These are phyloP conservation scores for Raffaelea arxii DNA, from an alignment of 2,329 filamentous ascomycete genomes.

Conservation along the genomic window DNA sequence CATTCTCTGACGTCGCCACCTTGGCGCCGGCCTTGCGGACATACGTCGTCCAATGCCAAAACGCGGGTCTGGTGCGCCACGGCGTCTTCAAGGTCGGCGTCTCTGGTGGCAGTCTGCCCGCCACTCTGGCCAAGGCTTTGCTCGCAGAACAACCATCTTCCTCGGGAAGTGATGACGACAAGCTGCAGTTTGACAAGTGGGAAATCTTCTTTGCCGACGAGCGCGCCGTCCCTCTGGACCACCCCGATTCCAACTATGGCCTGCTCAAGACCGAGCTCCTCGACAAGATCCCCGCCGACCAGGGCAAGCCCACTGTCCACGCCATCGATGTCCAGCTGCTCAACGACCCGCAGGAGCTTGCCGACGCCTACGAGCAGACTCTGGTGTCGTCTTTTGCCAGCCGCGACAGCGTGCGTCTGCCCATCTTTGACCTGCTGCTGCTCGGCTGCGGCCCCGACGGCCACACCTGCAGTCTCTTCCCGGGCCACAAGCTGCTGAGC, in stretches of 20 bases:
- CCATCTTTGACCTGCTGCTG: slow-evolving; percentile 88
- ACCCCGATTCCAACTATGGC: slow-evolving; percentile 89
- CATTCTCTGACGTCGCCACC: slow-evolving; percentile 59
- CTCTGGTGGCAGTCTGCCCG: slow-evolving; percentile 86
- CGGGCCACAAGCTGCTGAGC: slow-evolving; percentile 74
- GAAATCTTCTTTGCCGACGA: slow-evolving; percentile 99
- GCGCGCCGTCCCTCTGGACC: slow-evolving; percentile 82
- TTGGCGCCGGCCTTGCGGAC: slow-evolving; percentile 70
- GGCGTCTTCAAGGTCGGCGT: slow-evolving; percentile 82
- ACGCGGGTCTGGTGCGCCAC: slow-evolving; percentile 70
- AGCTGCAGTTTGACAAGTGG: slow-evolving; percentile 75
- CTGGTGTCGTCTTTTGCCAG: slow-evolving; percentile 81
- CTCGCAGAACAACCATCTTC: slow-evolving; percentile 28
- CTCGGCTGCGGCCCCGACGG: slow-evolving; percentile 93
- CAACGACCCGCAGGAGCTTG: slow-evolving; percentile 80
- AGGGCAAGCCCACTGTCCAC: slow-evolving; percentile 62
- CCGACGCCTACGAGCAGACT: slow-evolving; percentile 84
- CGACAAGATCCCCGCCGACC: slow-evolving; percentile 67
- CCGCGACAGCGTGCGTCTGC: slow-evolving; percentile 87
- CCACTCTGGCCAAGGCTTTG: slow-evolving; percentile 76
- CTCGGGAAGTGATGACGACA: slow-evolving; percentile 38
- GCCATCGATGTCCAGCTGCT: slow-evolving; percentile 59
- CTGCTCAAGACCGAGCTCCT: slow-evolving; percentile 81
- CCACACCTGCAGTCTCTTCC: slow-evolving; percentile 95
- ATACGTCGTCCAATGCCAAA: slow-evolving; percentile 77